Conservation (phyloP, 148 eudicot genomes). For the Rhododendron mucronatum region DNA sequence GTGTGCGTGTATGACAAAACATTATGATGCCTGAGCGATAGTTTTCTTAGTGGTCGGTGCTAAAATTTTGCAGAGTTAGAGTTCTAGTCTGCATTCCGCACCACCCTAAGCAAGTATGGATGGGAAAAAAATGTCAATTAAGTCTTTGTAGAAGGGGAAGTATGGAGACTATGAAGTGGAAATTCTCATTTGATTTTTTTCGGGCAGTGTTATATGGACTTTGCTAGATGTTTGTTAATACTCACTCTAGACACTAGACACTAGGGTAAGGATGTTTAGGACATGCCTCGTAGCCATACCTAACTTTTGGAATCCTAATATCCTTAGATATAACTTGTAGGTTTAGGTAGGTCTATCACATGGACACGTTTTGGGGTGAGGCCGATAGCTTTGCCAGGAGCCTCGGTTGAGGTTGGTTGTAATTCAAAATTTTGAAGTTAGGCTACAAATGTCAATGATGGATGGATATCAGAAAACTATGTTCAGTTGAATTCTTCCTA, state of each 20-base stretch:
- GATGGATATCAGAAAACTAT: background rate
- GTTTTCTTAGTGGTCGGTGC: background rate
- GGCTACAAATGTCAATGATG: background rate
- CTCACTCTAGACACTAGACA: background rate
- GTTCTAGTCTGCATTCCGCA: background rate
- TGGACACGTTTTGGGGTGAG: background rate
- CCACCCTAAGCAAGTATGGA: background rate
- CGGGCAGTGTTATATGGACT: background rate
- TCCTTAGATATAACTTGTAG: background rate
- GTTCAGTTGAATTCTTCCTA: background rate
- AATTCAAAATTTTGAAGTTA: background rate
- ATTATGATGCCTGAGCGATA: too few species aligned
- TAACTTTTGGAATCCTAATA: background rate
- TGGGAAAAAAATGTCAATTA: background rate
- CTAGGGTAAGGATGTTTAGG: background rate
- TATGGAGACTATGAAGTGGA: background rate
- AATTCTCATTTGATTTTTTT: background rate
- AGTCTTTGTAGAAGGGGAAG: background rate
- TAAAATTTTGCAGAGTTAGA: background rate
- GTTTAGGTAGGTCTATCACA: background rate
- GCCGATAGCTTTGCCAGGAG: background rate
- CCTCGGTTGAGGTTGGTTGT: background rate
- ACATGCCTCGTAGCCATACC: background rate
- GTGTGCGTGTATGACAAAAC: background rate
- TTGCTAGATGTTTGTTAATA: background rate